Conservation (phyloP, 75 land plant species). For the Sequoiadendron giganteum region DNA sequence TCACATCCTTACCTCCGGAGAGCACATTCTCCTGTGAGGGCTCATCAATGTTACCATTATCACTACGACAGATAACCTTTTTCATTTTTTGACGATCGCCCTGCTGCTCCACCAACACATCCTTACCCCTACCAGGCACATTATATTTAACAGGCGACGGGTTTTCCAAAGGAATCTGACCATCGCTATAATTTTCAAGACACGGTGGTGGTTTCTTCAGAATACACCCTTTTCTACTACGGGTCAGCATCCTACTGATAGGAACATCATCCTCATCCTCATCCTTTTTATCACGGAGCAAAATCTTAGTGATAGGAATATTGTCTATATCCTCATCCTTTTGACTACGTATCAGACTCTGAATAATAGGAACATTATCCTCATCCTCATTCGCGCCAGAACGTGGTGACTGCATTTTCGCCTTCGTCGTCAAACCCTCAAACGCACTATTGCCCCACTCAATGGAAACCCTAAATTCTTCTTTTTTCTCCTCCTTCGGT, state of each 20-base stretch:
- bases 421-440: background rate
- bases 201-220: background rate
- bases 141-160: background rate
- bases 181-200: background rate
- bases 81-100: background rate
- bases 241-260: background rate
- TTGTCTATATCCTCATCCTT: background rate
- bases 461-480: background rate
- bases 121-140: background rate
- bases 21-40: too few species aligned
- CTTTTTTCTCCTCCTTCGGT: background rate
- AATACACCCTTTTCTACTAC: background rate
- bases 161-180: background rate
- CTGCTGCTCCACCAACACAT: background rate
- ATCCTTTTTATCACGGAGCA: background rate
- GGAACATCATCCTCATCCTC: conserved; percentile 6
- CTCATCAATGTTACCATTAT: too few species aligned
- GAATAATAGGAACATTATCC: background rate
- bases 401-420: background rate
- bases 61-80: background rate
- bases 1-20: too few species aligned
- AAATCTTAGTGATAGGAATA: background rate
- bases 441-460: background rate
- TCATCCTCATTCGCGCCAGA: background rate
- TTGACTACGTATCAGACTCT: background rate